These are phyloP conservation scores for Curvularia sp. DNA, from an alignment of 2,329 filamentous ascomycete species.

Conservation along the genomic window DNA sequence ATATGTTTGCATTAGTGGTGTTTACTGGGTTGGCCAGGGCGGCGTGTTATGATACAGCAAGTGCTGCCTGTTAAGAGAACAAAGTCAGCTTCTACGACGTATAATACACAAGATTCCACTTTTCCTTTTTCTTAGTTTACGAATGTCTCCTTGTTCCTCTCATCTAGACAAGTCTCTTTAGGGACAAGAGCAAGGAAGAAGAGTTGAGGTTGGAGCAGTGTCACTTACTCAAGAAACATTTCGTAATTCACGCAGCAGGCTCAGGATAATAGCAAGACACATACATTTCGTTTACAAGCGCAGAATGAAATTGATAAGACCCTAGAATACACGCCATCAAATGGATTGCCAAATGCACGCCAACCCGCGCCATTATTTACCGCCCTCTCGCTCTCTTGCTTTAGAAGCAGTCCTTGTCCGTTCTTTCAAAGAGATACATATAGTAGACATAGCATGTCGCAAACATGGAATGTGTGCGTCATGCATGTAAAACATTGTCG, in stretches of 20 bases:
- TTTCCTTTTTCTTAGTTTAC: not conserved
- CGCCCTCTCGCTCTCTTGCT: conserved; percentile 19
- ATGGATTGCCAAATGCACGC: conserved; percentile 45
- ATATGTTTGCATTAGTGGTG: conserved; percentile 2
- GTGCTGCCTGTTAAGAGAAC: not conserved
- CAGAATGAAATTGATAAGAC: conserved; percentile 40
- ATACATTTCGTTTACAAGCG: conserved; percentile 46
- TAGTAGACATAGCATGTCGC: conserved; percentile 47
- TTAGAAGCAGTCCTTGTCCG: conserved; percentile 18
- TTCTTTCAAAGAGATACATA: conserved; percentile 40
- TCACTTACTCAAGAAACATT: not conserved
- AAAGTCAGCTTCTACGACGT: not conserved
- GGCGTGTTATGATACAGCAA: not conserved
- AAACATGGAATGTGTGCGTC: conserved; percentile 33
- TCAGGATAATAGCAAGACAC: not conserved
- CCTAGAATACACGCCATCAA: conserved; percentile 48
- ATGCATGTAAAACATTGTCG: conserved; percentile 31
- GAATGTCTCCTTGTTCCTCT: not conserved
- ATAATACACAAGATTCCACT: not conserved
- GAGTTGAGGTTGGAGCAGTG: no score
- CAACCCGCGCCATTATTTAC: conserved; percentile 46
- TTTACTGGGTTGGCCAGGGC: not conserved
- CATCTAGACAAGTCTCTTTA: no score
- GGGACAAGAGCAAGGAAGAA: no score
- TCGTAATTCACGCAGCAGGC: not conserved